A percentile compares a stretch with the other conserved stretches of the same genome.
Evolutionary conservation across 2,329 filamentous ascomycete genomes (phyloP).

Genomic region (Westerdykella sp.): DNA sequence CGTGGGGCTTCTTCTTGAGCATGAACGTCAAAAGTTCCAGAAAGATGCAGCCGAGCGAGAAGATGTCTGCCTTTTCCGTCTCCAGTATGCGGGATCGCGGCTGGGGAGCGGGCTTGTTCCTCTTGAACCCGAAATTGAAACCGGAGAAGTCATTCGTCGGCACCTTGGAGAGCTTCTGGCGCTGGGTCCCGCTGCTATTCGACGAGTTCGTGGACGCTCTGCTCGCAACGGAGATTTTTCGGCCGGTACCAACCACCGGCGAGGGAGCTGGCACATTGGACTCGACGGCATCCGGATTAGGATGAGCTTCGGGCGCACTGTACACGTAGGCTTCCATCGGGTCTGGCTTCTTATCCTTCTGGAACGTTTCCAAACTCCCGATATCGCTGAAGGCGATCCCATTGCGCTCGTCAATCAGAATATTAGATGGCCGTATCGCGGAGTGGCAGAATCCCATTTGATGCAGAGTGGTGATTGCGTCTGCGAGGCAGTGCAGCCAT

Average conservation of each 20-base stretch:
- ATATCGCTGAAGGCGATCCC: conserved; percentile 63
- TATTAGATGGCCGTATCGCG: conserved; percentile 64
- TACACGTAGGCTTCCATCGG: conserved; percentile 69
- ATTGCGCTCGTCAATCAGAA: conserved; percentile 60
- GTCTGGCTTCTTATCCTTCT: conserved; percentile 49
- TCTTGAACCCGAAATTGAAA: conserved; percentile 35
- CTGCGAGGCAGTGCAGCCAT: conserved; percentile 68
- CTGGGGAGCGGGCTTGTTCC: conserved; percentile 23
- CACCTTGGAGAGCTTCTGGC: conserved; percentile 30
- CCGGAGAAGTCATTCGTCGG: conserved; percentile 30
- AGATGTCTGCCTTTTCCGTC: conserved; percentile 56
- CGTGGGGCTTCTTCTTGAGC: conserved; percentile 59
- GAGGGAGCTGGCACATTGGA: conserved; percentile 7
- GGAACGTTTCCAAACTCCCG: conserved; percentile 43
- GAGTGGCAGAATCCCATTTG: conserved; percentile 58
- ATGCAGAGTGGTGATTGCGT: conserved; percentile 63
- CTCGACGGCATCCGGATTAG: conserved; percentile 7
- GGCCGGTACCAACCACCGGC: conserved; percentile 12
- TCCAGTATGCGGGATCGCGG: conserved; percentile 27
- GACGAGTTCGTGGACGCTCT: conserved; percentile 34
- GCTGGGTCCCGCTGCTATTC: conserved; percentile 26
- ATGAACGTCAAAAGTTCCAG: conserved; percentile 65
- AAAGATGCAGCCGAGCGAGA: conserved; percentile 66
- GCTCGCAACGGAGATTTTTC: conserved; percentile 29
- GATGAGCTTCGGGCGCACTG: conserved; percentile 55